Evolutionary conservation across 495 filamentous ascomycete species (phyloP).

Genomic region (Penicillium macrosclerotiorum): DNA sequence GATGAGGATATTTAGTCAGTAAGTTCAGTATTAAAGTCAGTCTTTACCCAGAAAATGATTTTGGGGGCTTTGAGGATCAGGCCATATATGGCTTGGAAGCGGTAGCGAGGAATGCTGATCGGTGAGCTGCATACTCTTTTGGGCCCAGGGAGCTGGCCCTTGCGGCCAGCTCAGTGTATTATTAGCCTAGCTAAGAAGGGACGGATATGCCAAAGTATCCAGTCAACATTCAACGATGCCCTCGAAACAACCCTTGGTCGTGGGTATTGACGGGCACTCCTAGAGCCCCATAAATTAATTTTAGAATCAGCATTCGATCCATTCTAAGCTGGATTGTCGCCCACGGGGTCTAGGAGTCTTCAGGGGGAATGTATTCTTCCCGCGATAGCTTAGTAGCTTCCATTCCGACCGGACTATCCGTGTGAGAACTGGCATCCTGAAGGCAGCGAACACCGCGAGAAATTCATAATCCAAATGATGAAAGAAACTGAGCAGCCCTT

Average conservation of each 20-base stretch:
- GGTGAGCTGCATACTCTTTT: neutral
- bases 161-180: neutral
- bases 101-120: neutral
- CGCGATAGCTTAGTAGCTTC: neutral
- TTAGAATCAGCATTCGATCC: too few relatives aligned
- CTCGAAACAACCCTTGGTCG: neutral
- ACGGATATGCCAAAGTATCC: conserved; percentile 1
- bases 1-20: too few relatives aligned
- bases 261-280: neutral
- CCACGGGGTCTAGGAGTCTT: neutral
- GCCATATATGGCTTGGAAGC: neutral
- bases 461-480: too few relatives aligned
- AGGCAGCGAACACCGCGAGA: neutral
- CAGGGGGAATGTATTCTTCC: neutral
- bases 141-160: neutral
- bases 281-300: too few relatives aligned
- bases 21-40: too few relatives aligned
- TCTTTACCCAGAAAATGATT: neutral
- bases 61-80: neutral
- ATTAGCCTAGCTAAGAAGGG: neutral
- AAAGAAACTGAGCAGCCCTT: too few relatives aligned
- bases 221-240: too few relatives aligned
- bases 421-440: too few relatives aligned
- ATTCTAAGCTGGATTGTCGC: too few relatives aligned
- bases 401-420: conserved; percentile 10